Percentiles rank a stretch among this genome's conserved stretches.
Conservation (phyloP, 164 flowering plant genomes). For the Vitis vinifera region DNA sequence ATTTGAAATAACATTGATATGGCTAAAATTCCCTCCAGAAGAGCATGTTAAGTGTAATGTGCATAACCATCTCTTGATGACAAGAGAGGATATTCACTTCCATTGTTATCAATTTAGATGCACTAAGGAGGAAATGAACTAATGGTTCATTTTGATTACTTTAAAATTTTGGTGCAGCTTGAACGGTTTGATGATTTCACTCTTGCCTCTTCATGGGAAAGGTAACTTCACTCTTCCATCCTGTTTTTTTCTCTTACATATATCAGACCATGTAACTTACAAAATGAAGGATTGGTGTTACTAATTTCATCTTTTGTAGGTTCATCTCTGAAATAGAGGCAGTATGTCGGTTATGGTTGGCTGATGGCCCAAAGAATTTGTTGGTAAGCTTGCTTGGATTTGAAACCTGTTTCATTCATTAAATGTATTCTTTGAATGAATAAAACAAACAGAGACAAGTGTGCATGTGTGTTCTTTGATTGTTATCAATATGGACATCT, state of each 20-base stretch:
- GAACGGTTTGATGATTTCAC: constrained; percentile 96
- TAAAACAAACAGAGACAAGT: too few species aligned
- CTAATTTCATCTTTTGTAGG: constrained; percentile 35
- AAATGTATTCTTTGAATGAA: neutral
- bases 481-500: too few species aligned
- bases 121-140: neutral
- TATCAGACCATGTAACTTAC: too few species aligned
- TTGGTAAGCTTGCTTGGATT: constrained; percentile 47
- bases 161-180: constrained; percentile 41
- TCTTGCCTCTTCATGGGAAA: constrained; percentile 95
- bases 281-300: neutral
- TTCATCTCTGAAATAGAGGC: constrained; percentile 97
- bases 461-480: too few species aligned
- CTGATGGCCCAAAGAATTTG: constrained; percentile 77
- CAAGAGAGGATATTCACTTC: too few species aligned
- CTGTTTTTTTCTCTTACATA: neutral
- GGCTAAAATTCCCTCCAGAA: too few species aligned
- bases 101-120: neutral
- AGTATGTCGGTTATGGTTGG: constrained; percentile 75
- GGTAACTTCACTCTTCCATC: constrained; percentile 37
- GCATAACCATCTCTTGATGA: too few species aligned
- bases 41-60: neutral
- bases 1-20: too few species aligned
- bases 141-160: neutral
- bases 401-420: neutral